Conservation (phyloP, 768 basidiomycete genomes). For the Lentinula lateritia region DNA sequence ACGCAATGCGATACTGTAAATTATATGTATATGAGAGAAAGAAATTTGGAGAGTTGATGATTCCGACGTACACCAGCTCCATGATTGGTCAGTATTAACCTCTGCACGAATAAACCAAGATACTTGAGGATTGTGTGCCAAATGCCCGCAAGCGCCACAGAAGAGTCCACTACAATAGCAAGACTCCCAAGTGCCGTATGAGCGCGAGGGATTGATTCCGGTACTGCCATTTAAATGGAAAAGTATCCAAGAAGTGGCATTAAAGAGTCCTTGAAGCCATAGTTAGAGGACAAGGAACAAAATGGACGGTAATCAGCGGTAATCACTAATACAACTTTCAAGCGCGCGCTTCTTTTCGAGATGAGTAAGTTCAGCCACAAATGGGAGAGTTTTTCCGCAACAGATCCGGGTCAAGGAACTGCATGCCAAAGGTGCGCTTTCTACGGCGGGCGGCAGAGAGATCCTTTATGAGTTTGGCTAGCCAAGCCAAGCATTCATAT, state of each 20-base stretch:
- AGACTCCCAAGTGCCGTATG: background rate
- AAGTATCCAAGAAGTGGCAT: background rate
- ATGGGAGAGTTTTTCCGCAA: too few relatives aligned
- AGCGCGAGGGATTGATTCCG: background rate
- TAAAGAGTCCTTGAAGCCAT: background rate
- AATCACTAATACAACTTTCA: too few relatives aligned
- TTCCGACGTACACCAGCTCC: background rate
- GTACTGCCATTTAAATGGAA: background rate
- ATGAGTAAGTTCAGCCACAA: too few relatives aligned
- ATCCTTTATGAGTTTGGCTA: too few relatives aligned
- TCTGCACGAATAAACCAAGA: background rate
- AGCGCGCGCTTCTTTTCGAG: too few relatives aligned
- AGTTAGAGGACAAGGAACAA: too few relatives aligned
- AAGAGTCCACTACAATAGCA: slow-evolving; percentile 1
- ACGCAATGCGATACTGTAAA: slow-evolving; percentile 29
- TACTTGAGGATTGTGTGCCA: background rate
- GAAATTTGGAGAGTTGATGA: background rate
- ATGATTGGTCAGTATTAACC: background rate
- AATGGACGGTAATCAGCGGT: too few relatives aligned
- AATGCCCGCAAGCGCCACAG: background rate
- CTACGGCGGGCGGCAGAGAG: too few relatives aligned
- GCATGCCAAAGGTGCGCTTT: too few relatives aligned
- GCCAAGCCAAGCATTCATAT: too few relatives aligned
- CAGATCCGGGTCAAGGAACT: too few relatives aligned
- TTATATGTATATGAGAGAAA: too few relatives aligned